Evolutionary conservation across 2,329 filamentous ascomycete genomes (phyloP).

Genomic region (Venturia nashicola): DNA sequence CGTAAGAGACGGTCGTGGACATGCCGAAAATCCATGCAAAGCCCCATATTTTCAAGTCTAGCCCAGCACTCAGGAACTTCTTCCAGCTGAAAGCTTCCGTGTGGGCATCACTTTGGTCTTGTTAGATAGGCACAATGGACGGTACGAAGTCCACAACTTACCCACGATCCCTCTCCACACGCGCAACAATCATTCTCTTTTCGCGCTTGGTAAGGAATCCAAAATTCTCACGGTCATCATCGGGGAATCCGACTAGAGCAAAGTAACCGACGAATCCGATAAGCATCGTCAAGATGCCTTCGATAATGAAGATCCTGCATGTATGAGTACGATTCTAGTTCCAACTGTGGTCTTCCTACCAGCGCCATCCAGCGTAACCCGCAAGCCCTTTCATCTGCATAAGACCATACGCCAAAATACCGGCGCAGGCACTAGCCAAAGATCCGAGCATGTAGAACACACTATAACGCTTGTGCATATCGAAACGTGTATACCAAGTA

Average conservation of each 20-base stretch:
- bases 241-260: slow-evolving; percentile 36
- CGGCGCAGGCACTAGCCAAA: slow-evolving; percentile 52
- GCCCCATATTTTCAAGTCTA: slow-evolving; percentile 43
- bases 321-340: slow-evolving; percentile 12
- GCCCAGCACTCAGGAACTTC: slow-evolving; percentile 35
- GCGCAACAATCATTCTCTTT: slow-evolving; percentile 35
- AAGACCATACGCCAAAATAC: slow-evolving; percentile 58
- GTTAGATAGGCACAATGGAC: background rate
- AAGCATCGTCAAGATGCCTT: slow-evolving; percentile 43
- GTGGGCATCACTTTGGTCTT: slow-evolving; percentile 28
- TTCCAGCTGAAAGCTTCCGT: slow-evolving; percentile 34
- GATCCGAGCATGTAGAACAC: slow-evolving; percentile 60
- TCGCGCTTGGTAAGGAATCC: slow-evolving; percentile 35
- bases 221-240: slow-evolving; percentile 30
- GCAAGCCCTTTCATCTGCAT: slow-evolving; percentile 50
- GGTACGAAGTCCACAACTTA: background rate
- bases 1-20: slow-evolving; percentile 61
- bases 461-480: slow-evolving; percentile 58
- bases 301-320: slow-evolving; percentile 29
- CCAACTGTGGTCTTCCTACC: slow-evolving; percentile 21
- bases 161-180: slow-evolving; percentile 40
- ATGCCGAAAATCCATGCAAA: slow-evolving; percentile 45
- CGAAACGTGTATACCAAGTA: slow-evolving; percentile 41
- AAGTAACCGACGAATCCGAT: slow-evolving; percentile 29
- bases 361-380: slow-evolving; percentile 32